Base-by-base conservation (phyloP, 2,329 filamentous ascomycete genomes). In the Trichoderma brevicompactum region DNA sequence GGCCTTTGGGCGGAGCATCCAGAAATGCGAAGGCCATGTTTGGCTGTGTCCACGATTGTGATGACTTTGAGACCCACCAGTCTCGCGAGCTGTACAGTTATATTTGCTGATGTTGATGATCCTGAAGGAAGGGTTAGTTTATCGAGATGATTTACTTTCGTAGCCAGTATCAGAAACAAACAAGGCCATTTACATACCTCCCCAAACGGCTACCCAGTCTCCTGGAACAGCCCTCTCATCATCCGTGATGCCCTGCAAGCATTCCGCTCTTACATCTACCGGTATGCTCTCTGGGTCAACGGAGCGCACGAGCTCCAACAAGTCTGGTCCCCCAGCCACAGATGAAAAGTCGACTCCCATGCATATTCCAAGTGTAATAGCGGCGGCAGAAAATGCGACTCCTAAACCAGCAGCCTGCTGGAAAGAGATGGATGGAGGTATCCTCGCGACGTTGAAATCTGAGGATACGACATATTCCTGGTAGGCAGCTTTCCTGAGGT, bases 161-260 rank as follows among this genome's bases (percentile, higher is more conserved):
- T 1, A 17, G n/a, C 5, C 3, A 2, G 5, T 9, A 7, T 23
- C 44, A 9, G 44, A 2, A 19, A 28, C 23, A 28, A 28, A 28
- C 23, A 28, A 28, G 23, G 7, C 12, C 1, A 7, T 40, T 28
- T 9, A 69, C 79, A 72, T 69, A 81, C 86, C 90, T 65, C 90
- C 90, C 90, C 90, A 93, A 53, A 93, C 85, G 1, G 86, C 87
- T 44, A 93, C 77, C 85, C 89, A 92, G 66, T 93, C 90, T 0
- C 88, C 89, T 0, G 76, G 70, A 48, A 79, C 79, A 1, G 87
- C 83, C 8, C 87, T 79, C 68, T 91, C 87, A 0, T 74, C 70
- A 1, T 78, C 71, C 0, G 73, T 68, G 6, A 89, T 85, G 0
- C 83, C 81, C 0, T 81, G 73, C n/a, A 90, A 80, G 64, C 87